Conservation (phyloP, 1,284 basidiomycete genomes). For the Abortiporus biennis region DNA sequence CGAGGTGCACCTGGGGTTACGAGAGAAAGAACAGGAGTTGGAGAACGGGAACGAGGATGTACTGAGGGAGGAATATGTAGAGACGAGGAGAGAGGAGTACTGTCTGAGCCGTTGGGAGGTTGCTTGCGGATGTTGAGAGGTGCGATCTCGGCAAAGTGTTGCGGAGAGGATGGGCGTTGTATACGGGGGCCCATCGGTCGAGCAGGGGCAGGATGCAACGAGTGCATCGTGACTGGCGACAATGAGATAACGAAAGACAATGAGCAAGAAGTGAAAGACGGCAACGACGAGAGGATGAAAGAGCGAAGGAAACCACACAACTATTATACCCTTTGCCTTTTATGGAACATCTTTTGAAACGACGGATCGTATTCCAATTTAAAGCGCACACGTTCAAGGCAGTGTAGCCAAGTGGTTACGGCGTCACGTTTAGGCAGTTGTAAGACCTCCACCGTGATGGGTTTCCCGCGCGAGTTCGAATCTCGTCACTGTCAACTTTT, state of each 20-base stretch:
- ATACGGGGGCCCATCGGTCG: conserved; percentile 58
- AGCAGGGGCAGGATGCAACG: conserved; percentile 25
- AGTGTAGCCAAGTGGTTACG: conserved; percentile 61
- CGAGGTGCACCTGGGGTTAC: conserved; percentile 7
- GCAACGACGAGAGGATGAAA: not conserved
- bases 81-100: conserved; percentile 22
- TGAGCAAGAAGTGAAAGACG: not conserved
- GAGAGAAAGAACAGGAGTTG: conserved; percentile 18
- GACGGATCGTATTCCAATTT: not conserved
- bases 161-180: conserved; percentile 43
- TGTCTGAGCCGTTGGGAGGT: conserved; percentile 14
- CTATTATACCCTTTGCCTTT: not conserved
- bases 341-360: not conserved
- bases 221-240: conserved; percentile 26
- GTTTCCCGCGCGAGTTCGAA: conserved; percentile 58
- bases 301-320: not conserved
- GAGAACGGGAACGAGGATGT: conserved; percentile 11
- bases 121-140: conserved; percentile 38
- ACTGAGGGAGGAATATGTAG: conserved; percentile 18
- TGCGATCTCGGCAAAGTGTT: conserved; percentile 27
- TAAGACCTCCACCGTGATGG: conserved; percentile 40
- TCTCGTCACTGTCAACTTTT: conserved; percentile 49
- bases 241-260: not conserved
- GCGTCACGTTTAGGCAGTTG: conserved; percentile 48
- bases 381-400: conserved; percentile 20